Base-by-base conservation (phyloP, 2,329 filamentous ascomycete species). In the Calonectria henricotiae region DNA sequence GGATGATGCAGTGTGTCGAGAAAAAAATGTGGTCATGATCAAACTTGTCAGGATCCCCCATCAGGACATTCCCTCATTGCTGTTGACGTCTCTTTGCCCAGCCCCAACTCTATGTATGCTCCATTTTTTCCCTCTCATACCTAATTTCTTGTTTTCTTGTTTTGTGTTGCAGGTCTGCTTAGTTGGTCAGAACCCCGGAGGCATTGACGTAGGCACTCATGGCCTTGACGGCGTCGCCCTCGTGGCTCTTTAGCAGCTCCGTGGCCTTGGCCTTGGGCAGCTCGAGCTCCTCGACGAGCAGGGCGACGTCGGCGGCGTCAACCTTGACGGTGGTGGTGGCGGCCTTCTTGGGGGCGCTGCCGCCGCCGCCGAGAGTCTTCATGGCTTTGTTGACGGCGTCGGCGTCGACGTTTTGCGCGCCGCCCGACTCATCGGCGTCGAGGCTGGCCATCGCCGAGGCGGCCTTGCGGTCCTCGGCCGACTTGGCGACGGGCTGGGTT, bases 401-500 rank as follows among this genome's bases (percentile, higher is more conserved):
- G 63, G 89, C 85, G 80, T 95, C 92, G 75, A 93, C 89, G 72
- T 91, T 85, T 72, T 89, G 87, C 55, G 84, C 82, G 3, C 82
- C 78, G 20, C 82, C 78, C 39, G 80, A 84, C 68, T 84, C 85
- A 43, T 82, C 80, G 49, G 84, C 81, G 79, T 94, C 92, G 74
- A 95, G 90, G 71, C 88, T 89, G 58, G 91, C 92, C 70, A 95
- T 89, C 35, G 93, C 93, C 7, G 91, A 91, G 46, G 92, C 92
- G 54, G 92, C 92, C 82, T 94, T 94, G 82, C 92, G 91, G 83
- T 94, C 92, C 82, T 94, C 92, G 78, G 92, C 92, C 47, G 89
- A 90, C 82, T 91, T 92, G 78, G 88, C 87, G 67, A 84, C 82
- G 39, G 83, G 82, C 74, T 86, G 82, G 27, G 71, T 70, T 75